Conservation (phyloP, 495 filamentous ascomycete species). For the Daldinia grandis region DNA sequence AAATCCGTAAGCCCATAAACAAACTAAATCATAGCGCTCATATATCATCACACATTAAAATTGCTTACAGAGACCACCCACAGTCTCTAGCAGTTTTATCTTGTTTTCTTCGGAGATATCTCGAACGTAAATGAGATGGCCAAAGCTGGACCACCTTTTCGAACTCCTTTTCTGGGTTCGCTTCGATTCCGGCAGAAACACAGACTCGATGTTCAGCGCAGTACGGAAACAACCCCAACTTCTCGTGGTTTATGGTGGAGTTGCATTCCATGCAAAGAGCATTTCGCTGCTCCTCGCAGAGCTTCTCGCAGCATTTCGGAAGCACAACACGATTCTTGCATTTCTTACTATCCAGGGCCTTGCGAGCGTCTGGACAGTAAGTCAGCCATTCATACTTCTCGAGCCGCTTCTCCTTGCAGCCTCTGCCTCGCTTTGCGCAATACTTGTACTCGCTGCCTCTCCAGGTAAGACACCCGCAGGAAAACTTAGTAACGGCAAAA, state of each 20-base stretch:
- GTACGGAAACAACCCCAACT: not conserved
- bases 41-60: not conserved
- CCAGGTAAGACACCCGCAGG: constrained; percentile 15
- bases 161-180: not conserved
- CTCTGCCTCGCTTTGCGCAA: constrained; percentile 7
- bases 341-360: not conserved
- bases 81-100: not conserved
- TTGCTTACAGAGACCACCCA: constrained; percentile 8
- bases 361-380: constrained; percentile 11
- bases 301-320: constrained; percentile 7
- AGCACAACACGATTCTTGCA: not conserved
- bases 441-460: constrained; percentile 22
- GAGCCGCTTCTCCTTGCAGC: constrained; percentile 1
- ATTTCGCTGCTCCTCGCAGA: not conserved
- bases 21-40: not conserved
- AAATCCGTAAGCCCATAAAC: not conserved
- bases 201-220: constrained; percentile 4
- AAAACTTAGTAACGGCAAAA: constrained; percentile 3
- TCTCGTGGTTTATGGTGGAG: not conserved
- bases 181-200: not conserved
- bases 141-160: constrained; percentile 13
- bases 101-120: constrained; percentile 19
- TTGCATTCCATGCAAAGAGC: constrained; percentile 16
- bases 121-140: constrained; percentile 1
- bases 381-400: constrained; percentile 15